Percentiles rank a stretch among this genome's conserved stretches.
These are phyloP conservation scores for Fraxinus nigra DNA, from an alignment of 305 asterid genomes.

Conservation along the genomic window DNA sequence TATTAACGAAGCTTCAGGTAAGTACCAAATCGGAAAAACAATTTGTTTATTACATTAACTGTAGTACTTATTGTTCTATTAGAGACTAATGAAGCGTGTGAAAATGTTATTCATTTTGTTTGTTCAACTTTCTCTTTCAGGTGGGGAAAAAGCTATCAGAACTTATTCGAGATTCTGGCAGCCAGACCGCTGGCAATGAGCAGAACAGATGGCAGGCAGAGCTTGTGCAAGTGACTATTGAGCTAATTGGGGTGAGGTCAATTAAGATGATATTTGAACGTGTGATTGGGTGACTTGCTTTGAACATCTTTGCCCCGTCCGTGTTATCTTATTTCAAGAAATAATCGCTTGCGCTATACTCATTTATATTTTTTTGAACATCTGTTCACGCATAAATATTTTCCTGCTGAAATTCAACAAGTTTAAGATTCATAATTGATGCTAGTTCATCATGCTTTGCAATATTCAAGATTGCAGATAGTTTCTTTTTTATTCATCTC, in stretches of 20 bases:
- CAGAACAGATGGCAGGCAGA: conserved; percentile 96
- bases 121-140: conserved; percentile 40
- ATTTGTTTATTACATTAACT: neutral
- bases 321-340: neutral
- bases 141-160: conserved; percentile 92
- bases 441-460: neutral
- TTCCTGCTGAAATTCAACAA: neutral
- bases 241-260: conserved; percentile 79
- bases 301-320: neutral
- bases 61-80: neutral
- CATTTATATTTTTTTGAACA: neutral
- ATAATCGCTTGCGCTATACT: neutral
- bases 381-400: neutral
- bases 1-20: conserved; percentile 96
- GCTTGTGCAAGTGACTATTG: conserved; percentile 89
- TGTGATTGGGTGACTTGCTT: neutral
- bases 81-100: neutral
- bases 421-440: neutral
- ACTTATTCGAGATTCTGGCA: conserved; percentile 93
- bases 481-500: neutral
- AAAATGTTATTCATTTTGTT: neutral
- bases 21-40: conserved; percentile 7
- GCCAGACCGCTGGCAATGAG: conserved; percentile 76
- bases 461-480: neutral
- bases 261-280: neutral